Evolutionary conservation across 1,284 basidiomycete species (phyloP), one percentile per base, ranked within the genome.

Genomic region (Schizopora paradoxa): DNA sequence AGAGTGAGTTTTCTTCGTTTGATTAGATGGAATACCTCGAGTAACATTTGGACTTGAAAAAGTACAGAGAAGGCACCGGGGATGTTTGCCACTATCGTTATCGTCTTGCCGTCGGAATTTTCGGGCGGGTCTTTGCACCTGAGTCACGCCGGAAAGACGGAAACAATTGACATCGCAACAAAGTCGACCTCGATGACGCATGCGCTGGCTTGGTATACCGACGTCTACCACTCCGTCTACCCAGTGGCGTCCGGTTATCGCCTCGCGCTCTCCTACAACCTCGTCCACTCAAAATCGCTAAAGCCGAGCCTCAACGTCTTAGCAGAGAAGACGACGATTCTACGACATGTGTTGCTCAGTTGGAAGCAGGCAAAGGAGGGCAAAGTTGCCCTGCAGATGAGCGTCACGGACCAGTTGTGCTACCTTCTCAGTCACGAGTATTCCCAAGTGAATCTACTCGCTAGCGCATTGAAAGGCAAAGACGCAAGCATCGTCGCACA

Each of bases 121-220:
- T 63, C 61, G 2, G 72, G 73, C 4, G 73, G 72, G 1, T 53
- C 64, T 37, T 62, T 69, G 2, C 63, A 65, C 41, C 48, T 73
- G 3, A 64, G 64, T 0, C 70, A 73, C 53, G 59, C 59, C 2
- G 49, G 53, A 10, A 43, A 54, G 5, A 58, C 54, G 5, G 51
- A 61, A 39, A 52, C 57, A 4, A 58, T 68, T 51, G 66, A 72
- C 51, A 54, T 62, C 18, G 54, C 65, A 5, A 21, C 49, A 2
- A 47, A 54, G 29, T 66, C 64, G 23, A 42, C 58, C 1, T 48
- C 56, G 2, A 53, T 56, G 5, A 69, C 67, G 0, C 58, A 65
- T 2, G 60, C 72, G 5, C 55, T 75, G 5, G 63, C 72, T 0
- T 75, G 73, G 71, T 76, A 73, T 49, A 70, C 69, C 4, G 70